Evolutionary conservation across 306 rosid genomes (phyloP), one percentile per base, ranked within the genome.

Genomic region (Lablab purpureus): DNA sequence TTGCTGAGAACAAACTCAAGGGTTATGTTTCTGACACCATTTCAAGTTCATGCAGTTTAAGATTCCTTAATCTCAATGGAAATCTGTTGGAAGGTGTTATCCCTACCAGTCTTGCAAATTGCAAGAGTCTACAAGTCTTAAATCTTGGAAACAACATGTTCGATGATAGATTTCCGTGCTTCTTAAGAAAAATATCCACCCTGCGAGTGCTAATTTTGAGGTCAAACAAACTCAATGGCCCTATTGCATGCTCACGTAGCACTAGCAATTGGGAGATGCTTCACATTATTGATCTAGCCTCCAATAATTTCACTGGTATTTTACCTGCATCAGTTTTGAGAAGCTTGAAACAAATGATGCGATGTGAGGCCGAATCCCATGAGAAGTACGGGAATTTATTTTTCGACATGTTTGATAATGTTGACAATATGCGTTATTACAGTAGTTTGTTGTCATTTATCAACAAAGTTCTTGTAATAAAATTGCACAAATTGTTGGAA

Each of bases 281-380:
- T 67, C 80, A 75, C 5, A 81, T 81, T 67, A 71, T 81, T 45
- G 84, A 81, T 67, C 46, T 81, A 15, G 76, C 84, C 30, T 22
- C 15, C 43, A 89, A 87, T 74, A 81, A 67, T 59, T 87, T 87
- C 12, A 68, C 4, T 6, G 89, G 86, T 13, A n/a, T 32, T 45
- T 6, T 87, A 60, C 80, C 79, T 9, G 23, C 59, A 49, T 1
- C 7, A 62, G 8, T 18, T 62, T 40, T 87, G 59, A 45, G 1
- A 37, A 60, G 67, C 0, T 86, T 79, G 90, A n/a, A 15, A 18
- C 73, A 75, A 50, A 77, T 89, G 84, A n/a, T 28, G 52, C n/a
- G 6, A 41, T 27, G 45, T 11, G 76, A 51, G 22, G 18, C 73
- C 43, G 51, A 45, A 60, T 18, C 60, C 18, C 65, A 28, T 12